Evolutionary conservation across 805 yeast species (phyloP).

Genomic region (Ogataea philodendri): DNA sequence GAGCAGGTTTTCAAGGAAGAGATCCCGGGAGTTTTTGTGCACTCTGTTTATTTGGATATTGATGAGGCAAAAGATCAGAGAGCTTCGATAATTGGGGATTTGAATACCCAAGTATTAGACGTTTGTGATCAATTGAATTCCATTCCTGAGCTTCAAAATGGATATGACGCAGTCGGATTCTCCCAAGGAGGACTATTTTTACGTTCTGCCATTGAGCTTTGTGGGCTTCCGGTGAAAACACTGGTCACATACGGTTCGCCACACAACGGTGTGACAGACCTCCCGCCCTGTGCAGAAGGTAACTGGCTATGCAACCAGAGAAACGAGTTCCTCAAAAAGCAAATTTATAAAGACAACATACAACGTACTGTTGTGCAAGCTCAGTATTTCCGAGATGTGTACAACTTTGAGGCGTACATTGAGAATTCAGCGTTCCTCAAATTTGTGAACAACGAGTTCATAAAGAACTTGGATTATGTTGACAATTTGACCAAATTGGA

Average conservation of each 20-base stretch:
- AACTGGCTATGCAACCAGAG: conserved; percentile 61
- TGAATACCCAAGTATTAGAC: conserved; percentile 49
- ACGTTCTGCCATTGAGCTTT: conserved; percentile 63
- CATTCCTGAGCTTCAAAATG: conserved; percentile 46
- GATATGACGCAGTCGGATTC: conserved; percentile 74
- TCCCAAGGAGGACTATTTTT: conserved; percentile 84
- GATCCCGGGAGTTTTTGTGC: conserved; percentile 51
- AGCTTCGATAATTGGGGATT: conserved; percentile 57
- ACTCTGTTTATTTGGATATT: conserved; percentile 50
- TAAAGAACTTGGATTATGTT: conserved; percentile 36
- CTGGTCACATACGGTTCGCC: conserved; percentile 80
- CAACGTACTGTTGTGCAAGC: conserved; percentile 66
- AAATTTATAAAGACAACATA: conserved; percentile 56
- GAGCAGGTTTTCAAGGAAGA: conserved; percentile 40
- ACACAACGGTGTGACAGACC: conserved; percentile 69
- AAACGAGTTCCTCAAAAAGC: conserved; percentile 53
- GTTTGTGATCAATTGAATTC: conserved; percentile 55
- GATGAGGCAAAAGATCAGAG: conserved; percentile 53
- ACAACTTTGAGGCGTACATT: conserved; percentile 51
- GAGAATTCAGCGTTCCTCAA: conserved; percentile 59
- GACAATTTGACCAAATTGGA: conserved; percentile 44
- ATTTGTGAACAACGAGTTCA: conserved; percentile 61
- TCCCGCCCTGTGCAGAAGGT: conserved; percentile 53
- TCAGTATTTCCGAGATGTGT: conserved; percentile 66
- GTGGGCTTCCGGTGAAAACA: conserved; percentile 47